Evolutionary conservation across 495 filamentous ascomycete genomes (phyloP).

Genomic region (Penicillium argentinense): DNA sequence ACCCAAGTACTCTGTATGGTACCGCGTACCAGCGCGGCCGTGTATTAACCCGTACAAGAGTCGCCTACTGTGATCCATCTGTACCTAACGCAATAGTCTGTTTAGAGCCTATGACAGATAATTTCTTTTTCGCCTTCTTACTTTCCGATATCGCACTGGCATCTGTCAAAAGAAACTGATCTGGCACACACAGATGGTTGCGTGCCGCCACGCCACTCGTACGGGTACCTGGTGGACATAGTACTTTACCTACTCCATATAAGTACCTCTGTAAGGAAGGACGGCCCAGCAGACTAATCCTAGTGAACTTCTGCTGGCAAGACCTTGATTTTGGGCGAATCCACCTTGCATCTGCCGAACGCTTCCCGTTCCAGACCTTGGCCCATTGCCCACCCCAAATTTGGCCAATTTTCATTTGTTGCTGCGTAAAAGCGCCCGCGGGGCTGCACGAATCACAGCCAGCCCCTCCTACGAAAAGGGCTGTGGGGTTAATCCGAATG

Average conservation of each 20-base stretch:
- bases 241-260: not conserved
- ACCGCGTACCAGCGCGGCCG: no score
- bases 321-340: conserved; percentile 2
- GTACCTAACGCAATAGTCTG: conserved; percentile 4
- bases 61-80: no score
- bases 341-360: conserved; percentile 26
- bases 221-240: no score
- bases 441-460: conserved; percentile 23
- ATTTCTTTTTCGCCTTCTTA: conserved; percentile 11
- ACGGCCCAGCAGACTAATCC: no score
- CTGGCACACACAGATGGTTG: no score
- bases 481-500: conserved; percentile 24
- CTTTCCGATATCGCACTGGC: conserved; percentile 2
- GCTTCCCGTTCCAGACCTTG: conserved; percentile 22
- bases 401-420: not conserved
- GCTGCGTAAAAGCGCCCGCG: conserved; percentile 15
- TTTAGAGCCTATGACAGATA: conserved; percentile 2
- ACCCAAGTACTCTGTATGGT: no score
- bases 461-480: conserved; percentile 3
- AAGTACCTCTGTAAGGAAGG: no score
- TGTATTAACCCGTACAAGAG: no score
- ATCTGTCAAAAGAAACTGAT: not conserved
- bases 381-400: no score
- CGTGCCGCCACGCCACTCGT: no score
- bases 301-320: no score